Conservation (phyloP, 2,329 filamentous ascomycete species). For the Ramularia collo-cygni region DNA sequence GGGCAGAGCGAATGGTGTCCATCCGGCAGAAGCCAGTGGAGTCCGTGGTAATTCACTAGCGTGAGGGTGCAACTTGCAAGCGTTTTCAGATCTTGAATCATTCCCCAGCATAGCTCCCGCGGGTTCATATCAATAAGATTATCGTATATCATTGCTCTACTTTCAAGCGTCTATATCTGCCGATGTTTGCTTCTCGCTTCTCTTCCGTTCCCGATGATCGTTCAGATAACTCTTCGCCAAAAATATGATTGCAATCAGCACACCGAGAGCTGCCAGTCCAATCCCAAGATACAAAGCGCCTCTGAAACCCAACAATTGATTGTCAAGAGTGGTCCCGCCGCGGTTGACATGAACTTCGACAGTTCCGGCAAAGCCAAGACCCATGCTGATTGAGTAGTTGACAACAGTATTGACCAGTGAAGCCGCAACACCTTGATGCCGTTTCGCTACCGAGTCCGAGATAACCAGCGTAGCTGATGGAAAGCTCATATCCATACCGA, state of each 20-base stretch:
- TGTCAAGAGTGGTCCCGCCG: constrained; percentile 29
- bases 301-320: constrained; percentile 35
- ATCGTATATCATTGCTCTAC: too few relatives aligned
- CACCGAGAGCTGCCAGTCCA: constrained; percentile 25
- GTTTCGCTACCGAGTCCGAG: constrained; percentile 43
- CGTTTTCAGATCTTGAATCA: too few relatives aligned
- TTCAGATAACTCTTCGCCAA: constrained; percentile 19
- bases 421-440: constrained; percentile 47
- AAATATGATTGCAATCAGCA: constrained; percentile 24
- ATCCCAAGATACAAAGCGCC: constrained; percentile 38
- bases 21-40: constrained; percentile 7
- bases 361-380: constrained; percentile 59
- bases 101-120: too few relatives aligned
- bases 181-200: too few relatives aligned
- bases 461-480: constrained; percentile 57
- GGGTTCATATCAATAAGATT: too few relatives aligned
- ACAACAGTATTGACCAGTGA: constrained; percentile 54
- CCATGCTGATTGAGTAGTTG: constrained; percentile 62
- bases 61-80: too few relatives aligned
- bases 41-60: constrained; percentile 10
- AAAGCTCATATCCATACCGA: constrained; percentile 61
- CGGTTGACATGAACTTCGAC: constrained; percentile 47
- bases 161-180: too few relatives aligned
- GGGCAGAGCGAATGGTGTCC: constrained; percentile 5
- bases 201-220: constrained; percentile 17